Conservation (phyloP, 1,284 basidiomycete genomes). For the Puccinia triticina region DNA sequence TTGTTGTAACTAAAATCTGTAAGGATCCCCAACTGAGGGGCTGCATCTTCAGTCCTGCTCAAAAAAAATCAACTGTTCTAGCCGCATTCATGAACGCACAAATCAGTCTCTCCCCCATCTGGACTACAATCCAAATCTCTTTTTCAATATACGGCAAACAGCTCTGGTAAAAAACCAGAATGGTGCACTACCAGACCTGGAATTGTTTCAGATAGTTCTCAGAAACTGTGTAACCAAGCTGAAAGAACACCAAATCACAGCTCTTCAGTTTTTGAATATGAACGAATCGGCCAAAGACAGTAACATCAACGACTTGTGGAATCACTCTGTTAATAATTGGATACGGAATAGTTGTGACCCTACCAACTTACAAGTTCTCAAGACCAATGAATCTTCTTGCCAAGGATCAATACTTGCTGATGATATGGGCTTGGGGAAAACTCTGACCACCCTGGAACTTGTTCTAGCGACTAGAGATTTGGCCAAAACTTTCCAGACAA, state of each 20-base stretch:
- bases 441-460: too few relatives aligned
- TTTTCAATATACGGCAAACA: not conserved
- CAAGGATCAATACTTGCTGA: not conserved
- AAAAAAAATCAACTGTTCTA: not conserved
- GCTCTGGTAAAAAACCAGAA: too few relatives aligned
- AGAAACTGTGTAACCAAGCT: not conserved
- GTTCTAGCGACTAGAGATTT: too few relatives aligned
- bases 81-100: not conserved
- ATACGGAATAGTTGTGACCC: not conserved
- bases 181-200: not conserved
- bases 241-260: not conserved
- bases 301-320: not conserved
- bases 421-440: too few relatives aligned
- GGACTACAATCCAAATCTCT: slow-evolving; percentile 7
- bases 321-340: not conserved
- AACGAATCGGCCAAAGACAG: not conserved
- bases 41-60: not conserved
- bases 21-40: too few relatives aligned
- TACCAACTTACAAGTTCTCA: not conserved
- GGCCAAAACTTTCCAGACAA: not conserved
- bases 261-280: not conserved
- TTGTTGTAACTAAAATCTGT: too few relatives aligned
- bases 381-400: not conserved
- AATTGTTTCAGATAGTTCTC: not conserved
- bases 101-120: not conserved